Evolutionary conservation across 2,329 filamentous ascomycete genomes (phyloP).

Genomic region (Epichloe bromicola): DNA sequence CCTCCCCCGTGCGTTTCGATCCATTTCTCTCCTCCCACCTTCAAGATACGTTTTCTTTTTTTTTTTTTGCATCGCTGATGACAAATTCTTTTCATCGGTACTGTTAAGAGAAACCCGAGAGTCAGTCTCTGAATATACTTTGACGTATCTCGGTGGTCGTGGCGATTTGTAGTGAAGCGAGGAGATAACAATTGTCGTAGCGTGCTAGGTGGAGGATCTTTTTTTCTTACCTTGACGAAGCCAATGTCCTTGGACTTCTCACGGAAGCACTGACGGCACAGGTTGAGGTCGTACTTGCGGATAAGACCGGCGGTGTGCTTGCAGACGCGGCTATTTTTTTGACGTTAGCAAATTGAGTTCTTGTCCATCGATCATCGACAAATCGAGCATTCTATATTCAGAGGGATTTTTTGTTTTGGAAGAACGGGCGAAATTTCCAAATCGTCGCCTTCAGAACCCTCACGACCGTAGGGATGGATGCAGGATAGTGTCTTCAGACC

Average conservation of each 20-base stretch:
- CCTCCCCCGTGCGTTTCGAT: conserved; percentile 6
- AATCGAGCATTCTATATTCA: background rate
- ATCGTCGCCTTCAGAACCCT: background rate
- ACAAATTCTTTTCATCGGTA: conserved; percentile 17
- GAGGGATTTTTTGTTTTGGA: background rate
- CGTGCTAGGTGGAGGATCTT: too few relatives aligned
- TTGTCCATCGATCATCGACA: background rate
- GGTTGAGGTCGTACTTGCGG: conserved; percentile 97
- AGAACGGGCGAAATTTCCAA: background rate
- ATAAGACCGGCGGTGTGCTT: conserved; percentile 97
- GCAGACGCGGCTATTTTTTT: conserved; percentile 46
- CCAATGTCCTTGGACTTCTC: conserved; percentile 62
- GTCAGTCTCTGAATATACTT: too few relatives aligned
- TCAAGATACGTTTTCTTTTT: background rate
- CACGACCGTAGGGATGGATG: background rate
- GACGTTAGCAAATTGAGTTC: background rate
- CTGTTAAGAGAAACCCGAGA: background rate
- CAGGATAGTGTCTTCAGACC: background rate
- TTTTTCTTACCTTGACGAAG: conserved; percentile 51
- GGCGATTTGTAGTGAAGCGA: too few relatives aligned
- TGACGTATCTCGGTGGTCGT: too few relatives aligned
- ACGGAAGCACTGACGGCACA: conserved; percentile 69
- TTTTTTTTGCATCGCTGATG: conserved; percentile 8
- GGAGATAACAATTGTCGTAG: background rate
- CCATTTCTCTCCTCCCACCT: background rate